Evolutionary conservation across 1,139 yeast genomes (phyloP), one percentile per base, ranked within the genome.

Genomic region (Geotrichum reessii): DNA sequence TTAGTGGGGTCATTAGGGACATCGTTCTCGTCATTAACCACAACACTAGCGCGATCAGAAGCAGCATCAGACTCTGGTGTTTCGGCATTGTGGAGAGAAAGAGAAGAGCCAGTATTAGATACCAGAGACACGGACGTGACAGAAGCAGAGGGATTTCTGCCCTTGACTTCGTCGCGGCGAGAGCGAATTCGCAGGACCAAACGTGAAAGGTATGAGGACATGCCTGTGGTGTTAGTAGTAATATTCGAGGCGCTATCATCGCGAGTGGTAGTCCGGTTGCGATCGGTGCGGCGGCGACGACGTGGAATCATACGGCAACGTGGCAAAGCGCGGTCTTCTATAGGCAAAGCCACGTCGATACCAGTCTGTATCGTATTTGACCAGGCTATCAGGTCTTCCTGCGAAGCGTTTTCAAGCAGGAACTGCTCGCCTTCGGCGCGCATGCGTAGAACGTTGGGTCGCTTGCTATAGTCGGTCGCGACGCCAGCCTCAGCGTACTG

Each of bases 371-470:
- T 58, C 31, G 72, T 72, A 50, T 71, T 68, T 64, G 85, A 78
- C 93, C 93, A 87, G 52, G 81, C 84, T 53, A 87, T 78, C 70
- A 85, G 77, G 27, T 81, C 82, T 62, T 78, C 78, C 9, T 81
- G 77, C 28, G 74, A 72, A 1, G 75, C 69, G 64, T 85, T 84
- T 54, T 79, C 78, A 9, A 87, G 64, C 57, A 87, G 71, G 56
- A 85, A 76, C 71, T 87, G 95, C 69, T 85, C 88, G 54, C 81
- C 80, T 70, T 87, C 93, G 14, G 82, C 78, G 28, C 93, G 78
- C 24, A 87, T 67, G 52, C 95, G 74, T 50, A 87, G 71, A 1
- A 82, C 86, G 68, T 81, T 78, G 21, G 79, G 75, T 55, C 78
- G 77, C 69, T 87, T 87, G 60, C 75, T 78, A 71, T 87, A 87